Evolutionary conservation across 192 early-diverging fungal genomes (phyloP), one percentile per base, ranked within the genome.

Genomic region (Coemansia sp.): DNA sequence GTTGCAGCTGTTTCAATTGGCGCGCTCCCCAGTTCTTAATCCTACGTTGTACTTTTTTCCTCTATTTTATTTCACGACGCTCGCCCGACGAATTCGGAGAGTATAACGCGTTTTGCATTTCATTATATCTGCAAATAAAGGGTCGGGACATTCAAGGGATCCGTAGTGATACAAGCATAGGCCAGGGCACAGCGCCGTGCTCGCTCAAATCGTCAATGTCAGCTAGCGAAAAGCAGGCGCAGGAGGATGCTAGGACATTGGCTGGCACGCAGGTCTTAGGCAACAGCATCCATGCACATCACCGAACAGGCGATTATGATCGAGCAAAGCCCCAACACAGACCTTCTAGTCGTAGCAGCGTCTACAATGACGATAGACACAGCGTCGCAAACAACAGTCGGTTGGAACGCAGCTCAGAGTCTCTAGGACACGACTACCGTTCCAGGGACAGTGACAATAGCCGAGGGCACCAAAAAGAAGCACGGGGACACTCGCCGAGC

Each of bases 261-360:
- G 55, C 55, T 9, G 55, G 36, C 15, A 32, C 55, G 35, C 55
- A 34, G 4, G 55, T 19, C 34, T 36, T 33, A 9, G 34, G 55
- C 32, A 36, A n/a, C 33, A 36, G 17, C 34, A 19, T 13, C 33
- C 9, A 57, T 25, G 34, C 0, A 32, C 33, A 10, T 6, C 55
- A 19, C 14, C 29, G 11, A 20, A 9, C 55, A 25, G 17, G 34
- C 55, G 34, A n/a, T 15, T 36, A 36, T 15, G 55, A 34, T 2
- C 34, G 34, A 36, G n/a, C 55, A 34, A 33, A 25, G 34, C 11
- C 4, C 34, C 55, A 33, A 15, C 22, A 38, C 20, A 25, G 50
- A 64, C 15, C 34, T 34, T 59, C 55, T 57, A 57, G 55, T 7
- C 62, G 46, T 11, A 43, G 23, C 69, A 70, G 58, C 40, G 57